phyloP scores from a whole-genome alignment of 2,329 filamentous ascomycete species.

The Fonsecaea pugnacius region DNA sequence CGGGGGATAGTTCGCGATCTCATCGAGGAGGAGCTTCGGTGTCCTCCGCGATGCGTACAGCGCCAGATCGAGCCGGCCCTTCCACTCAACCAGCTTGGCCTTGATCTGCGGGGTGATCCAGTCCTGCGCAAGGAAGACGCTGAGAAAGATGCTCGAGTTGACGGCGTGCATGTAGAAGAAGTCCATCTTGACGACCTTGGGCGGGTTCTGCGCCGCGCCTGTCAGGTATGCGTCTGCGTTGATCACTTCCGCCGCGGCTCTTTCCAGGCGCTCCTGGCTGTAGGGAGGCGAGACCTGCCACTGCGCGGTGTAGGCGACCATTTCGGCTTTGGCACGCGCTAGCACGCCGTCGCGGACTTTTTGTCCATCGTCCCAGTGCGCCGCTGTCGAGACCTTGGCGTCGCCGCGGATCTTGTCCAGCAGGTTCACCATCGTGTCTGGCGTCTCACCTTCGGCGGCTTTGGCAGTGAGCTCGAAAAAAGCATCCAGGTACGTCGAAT shows the following conservation, averaged over 20 bases:
- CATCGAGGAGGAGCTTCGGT: constrained; percentile 8
- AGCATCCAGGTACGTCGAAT: constrained; percentile 9
- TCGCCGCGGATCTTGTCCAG: constrained; percentile 3
- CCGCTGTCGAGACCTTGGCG: neutral
- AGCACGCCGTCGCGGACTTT: constrained; percentile 15
- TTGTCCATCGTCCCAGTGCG: constrained; percentile 9
- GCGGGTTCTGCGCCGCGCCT: constrained; percentile 4
- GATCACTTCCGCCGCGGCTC: constrained; percentile 14
- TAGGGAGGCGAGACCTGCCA: neutral
- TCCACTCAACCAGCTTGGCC: constrained; percentile 10
- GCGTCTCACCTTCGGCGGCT: neutral
- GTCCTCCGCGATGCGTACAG: constrained; percentile 5
- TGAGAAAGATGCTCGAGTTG: constrained; percentile 6
- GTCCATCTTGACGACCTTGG: constrained; percentile 10
- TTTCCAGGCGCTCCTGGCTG: neutral
- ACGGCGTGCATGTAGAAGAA: constrained; percentile 21
- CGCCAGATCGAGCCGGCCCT: constrained; percentile 12
- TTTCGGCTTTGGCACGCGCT: neutral
- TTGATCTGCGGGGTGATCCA: constrained; percentile 4
- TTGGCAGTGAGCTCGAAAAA: constrained; percentile 7
- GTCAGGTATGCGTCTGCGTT: constrained; percentile 15
- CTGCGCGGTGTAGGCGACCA: constrained; percentile 5
- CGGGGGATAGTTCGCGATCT: neutral
- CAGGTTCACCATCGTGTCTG: constrained; percentile 3
- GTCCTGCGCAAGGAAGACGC: constrained; percentile 6